These are phyloP conservation scores for Phaeophleospora eucalypticola DNA, from an alignment of 2,329 filamentous ascomycete species.

Conservation along the genomic window DNA sequence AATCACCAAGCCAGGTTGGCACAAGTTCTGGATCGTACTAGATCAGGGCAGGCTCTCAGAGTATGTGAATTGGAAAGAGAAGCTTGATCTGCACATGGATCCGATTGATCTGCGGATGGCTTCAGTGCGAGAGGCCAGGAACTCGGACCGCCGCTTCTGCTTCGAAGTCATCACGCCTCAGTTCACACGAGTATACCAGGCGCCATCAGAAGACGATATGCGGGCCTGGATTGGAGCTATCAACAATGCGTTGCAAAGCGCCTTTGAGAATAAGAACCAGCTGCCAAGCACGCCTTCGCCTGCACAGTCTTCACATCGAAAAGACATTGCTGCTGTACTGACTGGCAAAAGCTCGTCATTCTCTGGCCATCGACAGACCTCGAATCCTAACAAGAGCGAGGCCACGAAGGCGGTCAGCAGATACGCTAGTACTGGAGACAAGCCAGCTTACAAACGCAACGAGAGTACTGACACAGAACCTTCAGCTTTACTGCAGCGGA, in stretches of 20 bases:
- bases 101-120: slow-evolving; percentile 96
- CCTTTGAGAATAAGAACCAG: slow-evolving; percentile 69
- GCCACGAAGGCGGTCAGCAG: slow-evolving; percentile 62
- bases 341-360: slow-evolving; percentile 85
- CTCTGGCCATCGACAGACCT: slow-evolving; percentile 50
- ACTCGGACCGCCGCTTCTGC: slow-evolving; percentile 90
- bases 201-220: slow-evolving; percentile 97
- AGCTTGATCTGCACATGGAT: slow-evolving; percentile 92
- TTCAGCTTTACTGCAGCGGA: slow-evolving; percentile 71
- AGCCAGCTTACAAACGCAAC: slow-evolving; percentile 68
- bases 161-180: slow-evolving; percentile 98
- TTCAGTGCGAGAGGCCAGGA: slow-evolving; percentile 90
- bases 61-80: slow-evolving; percentile 99
- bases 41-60: slow-evolving; percentile 96
- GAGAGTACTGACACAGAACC: slow-evolving; percentile 76
- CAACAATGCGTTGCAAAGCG: slow-evolving; percentile 95
- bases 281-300: slow-evolving; percentile 39
- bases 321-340: slow-evolving; percentile 87
- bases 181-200: slow-evolving; percentile 94
- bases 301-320: slow-evolving; percentile 56
- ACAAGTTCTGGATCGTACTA: slow-evolving; percentile 99
- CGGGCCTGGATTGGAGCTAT: slow-evolving; percentile 93
- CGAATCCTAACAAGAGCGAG: slow-evolving; percentile 40
- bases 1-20: slow-evolving; percentile 96
- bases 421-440: slow-evolving; percentile 85